Conservation (phyloP, 768 basidiomycete genomes). For the Cystofilobasidium bisporidii region DNA sequence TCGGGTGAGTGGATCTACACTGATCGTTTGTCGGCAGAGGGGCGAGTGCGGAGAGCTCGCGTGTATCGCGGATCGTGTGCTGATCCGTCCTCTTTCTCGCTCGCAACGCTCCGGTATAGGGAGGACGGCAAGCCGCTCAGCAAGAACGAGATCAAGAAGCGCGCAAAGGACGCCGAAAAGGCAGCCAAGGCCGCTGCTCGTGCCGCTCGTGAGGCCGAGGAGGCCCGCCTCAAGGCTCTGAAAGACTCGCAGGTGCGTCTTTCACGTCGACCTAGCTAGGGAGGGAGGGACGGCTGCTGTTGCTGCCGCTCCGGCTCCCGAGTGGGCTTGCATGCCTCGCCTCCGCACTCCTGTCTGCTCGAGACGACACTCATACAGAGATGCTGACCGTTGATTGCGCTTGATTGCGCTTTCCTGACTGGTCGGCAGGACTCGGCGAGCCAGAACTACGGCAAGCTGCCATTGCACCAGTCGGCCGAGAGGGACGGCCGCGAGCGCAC, state of each 20-base stretch:
- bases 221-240: conserved; percentile 24
- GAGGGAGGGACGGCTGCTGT: not conserved
- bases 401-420: not conserved
- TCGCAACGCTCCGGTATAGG: too few species aligned
- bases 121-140: conserved; percentile 47
- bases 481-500: conserved; percentile 53
- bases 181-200: conserved; percentile 24
- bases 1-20: conserved; percentile 11
- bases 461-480: conserved; percentile 82
- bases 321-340: too few species aligned
- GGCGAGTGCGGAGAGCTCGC: too few species aligned
- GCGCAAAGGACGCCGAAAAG: conserved; percentile 75
- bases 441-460: conserved; percentile 74
- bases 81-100: too few species aligned
- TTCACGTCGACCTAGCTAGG: too few species aligned
- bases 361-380: too few species aligned
- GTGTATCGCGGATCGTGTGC: too few species aligned
- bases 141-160: conserved; percentile 85
- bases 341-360: too few species aligned
- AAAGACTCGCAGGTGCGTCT: conserved; percentile 26
- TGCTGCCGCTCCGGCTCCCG: too few species aligned
- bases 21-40: not conserved
- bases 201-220: conserved; percentile 20
- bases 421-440: conserved; percentile 43
- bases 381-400: too few species aligned